These are phyloP conservation scores for Ramalina peruviana DNA, from an alignment of 495 filamentous ascomycete species.

Conservation along the genomic window DNA sequence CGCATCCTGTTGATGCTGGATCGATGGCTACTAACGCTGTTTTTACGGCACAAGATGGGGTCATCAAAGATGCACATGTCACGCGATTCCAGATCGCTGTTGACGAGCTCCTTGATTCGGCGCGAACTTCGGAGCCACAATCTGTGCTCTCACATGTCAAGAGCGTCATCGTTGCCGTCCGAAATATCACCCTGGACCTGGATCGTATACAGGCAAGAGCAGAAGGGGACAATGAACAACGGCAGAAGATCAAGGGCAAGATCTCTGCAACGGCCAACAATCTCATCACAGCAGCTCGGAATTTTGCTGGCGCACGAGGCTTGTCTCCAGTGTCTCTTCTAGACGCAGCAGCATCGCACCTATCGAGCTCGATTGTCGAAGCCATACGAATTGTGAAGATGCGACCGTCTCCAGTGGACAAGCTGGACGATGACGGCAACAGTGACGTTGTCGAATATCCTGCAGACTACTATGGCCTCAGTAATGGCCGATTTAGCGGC, in stretches of 20 bases:
- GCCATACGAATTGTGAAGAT: conserved; percentile 74
- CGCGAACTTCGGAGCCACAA: conserved; percentile 56
- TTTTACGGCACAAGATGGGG: conserved; percentile 55
- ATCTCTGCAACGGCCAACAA: conserved; percentile 91
- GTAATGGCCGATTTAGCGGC: conserved; percentile 31
- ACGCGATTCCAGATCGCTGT: conserved; percentile 92
- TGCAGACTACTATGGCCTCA: conserved; percentile 35
- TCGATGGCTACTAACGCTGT: conserved; percentile 53
- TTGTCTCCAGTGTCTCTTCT: conserved; percentile 89
- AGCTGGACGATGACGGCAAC: conserved; percentile 55
- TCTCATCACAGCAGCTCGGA: conserved; percentile 84
- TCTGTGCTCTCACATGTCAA: conserved; percentile 70
- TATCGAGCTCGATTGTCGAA: conserved; percentile 74
- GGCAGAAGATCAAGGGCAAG: conserved; percentile 55
- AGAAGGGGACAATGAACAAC: conserved; percentile 26
- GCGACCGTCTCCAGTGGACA: conserved; percentile 53
- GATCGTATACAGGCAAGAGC: conserved; percentile 37
- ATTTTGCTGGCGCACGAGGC: conserved; percentile 65
- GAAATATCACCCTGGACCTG: conserved; percentile 67
- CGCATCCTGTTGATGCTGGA: conserved; percentile 46
- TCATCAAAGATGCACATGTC: conserved; percentile 81
- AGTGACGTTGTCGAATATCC: conserved; percentile 28
- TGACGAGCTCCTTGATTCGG: conserved; percentile 74
- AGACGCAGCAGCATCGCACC: conserved; percentile 89
- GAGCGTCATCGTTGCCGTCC: conserved; percentile 61